Evolutionary conservation across 768 basidiomycete genomes (phyloP).

Genomic region (Amanita exitialis): DNA sequence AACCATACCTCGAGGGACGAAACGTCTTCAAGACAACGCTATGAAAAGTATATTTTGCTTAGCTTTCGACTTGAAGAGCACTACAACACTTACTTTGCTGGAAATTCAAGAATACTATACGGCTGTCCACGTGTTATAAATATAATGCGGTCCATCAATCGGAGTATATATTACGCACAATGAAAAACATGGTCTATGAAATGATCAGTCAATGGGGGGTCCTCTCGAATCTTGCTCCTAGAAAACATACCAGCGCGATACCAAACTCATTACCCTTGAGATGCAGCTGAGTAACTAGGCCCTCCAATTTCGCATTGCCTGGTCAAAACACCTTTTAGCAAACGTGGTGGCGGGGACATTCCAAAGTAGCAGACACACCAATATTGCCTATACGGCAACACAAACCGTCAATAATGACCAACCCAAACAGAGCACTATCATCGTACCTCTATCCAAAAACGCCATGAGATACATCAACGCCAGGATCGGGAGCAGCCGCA

Average conservation of each 20-base stretch:
- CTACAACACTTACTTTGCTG: conserved; percentile 46
- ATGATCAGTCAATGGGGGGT: not conserved
- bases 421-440: not conserved
- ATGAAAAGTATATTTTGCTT: conserved; percentile 3
- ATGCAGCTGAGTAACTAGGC: conserved; percentile 43
- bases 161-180: conserved; percentile 29
- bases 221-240: not conserved
- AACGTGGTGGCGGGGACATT: no score
- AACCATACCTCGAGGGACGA: conserved; percentile 48
- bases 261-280: conserved; percentile 55
- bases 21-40: conserved; percentile 51
- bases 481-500: conserved; percentile 49
- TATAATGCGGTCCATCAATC: not conserved
- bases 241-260: conserved; percentile 44
- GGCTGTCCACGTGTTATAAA: conserved; percentile 22
- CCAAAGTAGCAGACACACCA: conserved; percentile 21
- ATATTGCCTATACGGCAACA: conserved; percentile 36
- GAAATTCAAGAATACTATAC: conserved; percentile 57
- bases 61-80: not conserved
- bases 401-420: not conserved
- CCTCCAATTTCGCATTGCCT: conserved; percentile 63
- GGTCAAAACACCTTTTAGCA: not conserved
- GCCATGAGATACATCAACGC: conserved; percentile 51
- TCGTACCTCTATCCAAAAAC: conserved; percentile 51
- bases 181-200: conserved; percentile 57